Evolutionary conservation across 2,329 filamentous ascomycete species (phyloP).

Genomic region (Blumeria graminis): DNA sequence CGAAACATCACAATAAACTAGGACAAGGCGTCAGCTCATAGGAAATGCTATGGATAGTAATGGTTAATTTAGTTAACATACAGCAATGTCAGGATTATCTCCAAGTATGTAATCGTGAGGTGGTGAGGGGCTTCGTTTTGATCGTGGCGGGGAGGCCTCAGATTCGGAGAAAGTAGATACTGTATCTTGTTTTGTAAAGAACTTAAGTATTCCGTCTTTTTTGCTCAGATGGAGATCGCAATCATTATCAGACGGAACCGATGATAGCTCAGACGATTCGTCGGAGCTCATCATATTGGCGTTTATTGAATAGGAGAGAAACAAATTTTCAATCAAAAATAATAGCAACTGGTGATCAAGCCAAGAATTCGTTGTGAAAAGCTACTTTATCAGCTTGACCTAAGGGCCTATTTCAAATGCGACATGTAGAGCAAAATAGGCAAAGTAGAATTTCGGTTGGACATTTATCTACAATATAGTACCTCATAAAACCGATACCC

Average conservation of each 20-base stretch:
- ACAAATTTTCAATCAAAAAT: too few relatives aligned
- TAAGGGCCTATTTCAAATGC: too few relatives aligned
- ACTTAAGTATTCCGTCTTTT: constrained; percentile 38
- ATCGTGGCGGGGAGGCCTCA: constrained; percentile 34
- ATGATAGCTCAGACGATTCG: constrained; percentile 39
- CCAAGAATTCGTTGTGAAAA: too few relatives aligned
- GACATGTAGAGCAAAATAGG: too few relatives aligned
- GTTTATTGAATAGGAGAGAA: not conserved
- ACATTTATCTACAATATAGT: too few relatives aligned
- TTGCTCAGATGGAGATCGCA: constrained; percentile 25
- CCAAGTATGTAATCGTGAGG: constrained; percentile 74
- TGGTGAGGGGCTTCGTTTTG: constrained; percentile 67
- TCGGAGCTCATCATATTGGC: constrained; percentile 19
- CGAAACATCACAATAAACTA: constrained; percentile 98
- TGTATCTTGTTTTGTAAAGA: constrained; percentile 33
- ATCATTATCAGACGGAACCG: constrained; percentile 29
- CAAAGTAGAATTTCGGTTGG: too few relatives aligned
- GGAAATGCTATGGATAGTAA: too few relatives aligned
- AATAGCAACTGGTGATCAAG: too few relatives aligned
- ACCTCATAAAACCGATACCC: too few relatives aligned
- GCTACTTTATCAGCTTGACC: too few relatives aligned
- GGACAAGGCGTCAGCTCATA: constrained; percentile 18
- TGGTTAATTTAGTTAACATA: constrained; percentile 27
- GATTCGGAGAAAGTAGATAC: constrained; percentile 24
- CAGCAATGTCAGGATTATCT: constrained; percentile 78